A percentile compares a stretch with the other conserved stretches of the same genome.
phyloP scores from a whole-genome alignment of 495 filamentous ascomycete species.

The Penicillium robsamsonii region DNA sequence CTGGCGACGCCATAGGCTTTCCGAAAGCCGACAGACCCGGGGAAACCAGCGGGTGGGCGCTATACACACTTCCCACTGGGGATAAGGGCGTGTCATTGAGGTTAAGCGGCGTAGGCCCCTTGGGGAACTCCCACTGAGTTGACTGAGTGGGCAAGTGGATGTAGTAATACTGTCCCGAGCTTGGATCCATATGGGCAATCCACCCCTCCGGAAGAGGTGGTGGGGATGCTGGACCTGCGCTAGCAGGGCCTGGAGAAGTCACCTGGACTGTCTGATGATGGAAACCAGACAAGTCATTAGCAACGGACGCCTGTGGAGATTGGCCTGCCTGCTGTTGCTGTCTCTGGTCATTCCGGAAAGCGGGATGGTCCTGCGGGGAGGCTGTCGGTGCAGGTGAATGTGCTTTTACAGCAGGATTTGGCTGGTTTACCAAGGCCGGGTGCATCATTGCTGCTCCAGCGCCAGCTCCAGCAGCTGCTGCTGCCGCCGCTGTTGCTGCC shows the following conservation, averaged over 20 bases:
- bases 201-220: conserved; percentile 95
- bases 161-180: conserved; percentile 97
- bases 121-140: conserved; percentile 98
- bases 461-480: conserved; percentile 20
- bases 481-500: conserved; percentile 20
- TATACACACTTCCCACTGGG: conserved; percentile 74
- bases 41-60: conserved; percentile 68
- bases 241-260: conserved; percentile 51
- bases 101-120: conserved; percentile 80
- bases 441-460: conserved; percentile 25
- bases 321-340: conserved; percentile 46
- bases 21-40: conserved; percentile 67
- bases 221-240: conserved; percentile 70
- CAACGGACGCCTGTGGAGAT: conserved; percentile 37
- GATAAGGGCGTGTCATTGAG: conserved; percentile 76
- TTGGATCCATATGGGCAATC: conserved; percentile 95
- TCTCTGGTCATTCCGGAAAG: conserved; percentile 76
- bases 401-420: conserved; percentile 30
- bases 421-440: conserved; percentile 27
- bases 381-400: conserved; percentile 34
- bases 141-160: conserved; percentile 95
- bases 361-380: conserved; percentile 68
- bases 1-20: conserved; percentile 75
- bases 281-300: conserved; percentile 31
- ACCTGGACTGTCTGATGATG: conserved; percentile 31